These are phyloP conservation scores for Sugiyamaella qingdaonensis DNA, from an alignment of 805 yeast species.

Conservation along the genomic window DNA sequence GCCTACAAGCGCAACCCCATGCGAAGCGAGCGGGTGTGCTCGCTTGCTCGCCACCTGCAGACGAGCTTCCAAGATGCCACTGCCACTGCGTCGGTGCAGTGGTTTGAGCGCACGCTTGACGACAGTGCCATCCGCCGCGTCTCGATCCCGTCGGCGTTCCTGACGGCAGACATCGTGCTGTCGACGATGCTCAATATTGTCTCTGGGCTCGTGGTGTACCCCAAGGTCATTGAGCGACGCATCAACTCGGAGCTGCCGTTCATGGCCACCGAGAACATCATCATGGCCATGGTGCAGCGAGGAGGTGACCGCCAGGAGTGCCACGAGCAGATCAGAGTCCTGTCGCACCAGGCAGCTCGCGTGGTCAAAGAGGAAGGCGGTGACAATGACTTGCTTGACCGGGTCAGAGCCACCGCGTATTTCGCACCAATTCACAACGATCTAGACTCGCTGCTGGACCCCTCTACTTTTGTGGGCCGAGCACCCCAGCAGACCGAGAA, in stretches of 20 bases:
- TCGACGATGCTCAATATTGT: conserved; percentile 88
- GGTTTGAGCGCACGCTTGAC: conserved; percentile 99
- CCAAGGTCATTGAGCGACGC: conserved; percentile 97
- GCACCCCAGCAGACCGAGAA: conserved; percentile 98
- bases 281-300: conserved; percentile 99
- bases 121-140: conserved; percentile 98
- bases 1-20: conserved; percentile 99
- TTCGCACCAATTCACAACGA: conserved; percentile 87
- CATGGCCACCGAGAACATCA: conserved; percentile 99
- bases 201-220: conserved; percentile 94
- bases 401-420: conserved; percentile 71
- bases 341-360: conserved; percentile 95
- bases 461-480: conserved; percentile 93
- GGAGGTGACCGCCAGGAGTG: conserved; percentile 98
- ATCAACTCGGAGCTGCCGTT: conserved; percentile 92
- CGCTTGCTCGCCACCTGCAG: conserved; percentile 94
- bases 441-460: conserved; percentile 77
- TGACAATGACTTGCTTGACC: conserved; percentile 91
- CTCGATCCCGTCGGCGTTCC: conserved; percentile 91
- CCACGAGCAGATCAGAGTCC: conserved; percentile 94
- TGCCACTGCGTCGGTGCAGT: conserved; percentile 95
- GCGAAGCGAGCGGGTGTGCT: conserved; percentile 98
- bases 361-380: conserved; percentile 98
- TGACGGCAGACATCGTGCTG: conserved; percentile 90
- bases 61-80: conserved; percentile 88